phyloP scores from a whole-genome alignment of 78 protist species.

The Dictyostelium citrinum region DNA sequence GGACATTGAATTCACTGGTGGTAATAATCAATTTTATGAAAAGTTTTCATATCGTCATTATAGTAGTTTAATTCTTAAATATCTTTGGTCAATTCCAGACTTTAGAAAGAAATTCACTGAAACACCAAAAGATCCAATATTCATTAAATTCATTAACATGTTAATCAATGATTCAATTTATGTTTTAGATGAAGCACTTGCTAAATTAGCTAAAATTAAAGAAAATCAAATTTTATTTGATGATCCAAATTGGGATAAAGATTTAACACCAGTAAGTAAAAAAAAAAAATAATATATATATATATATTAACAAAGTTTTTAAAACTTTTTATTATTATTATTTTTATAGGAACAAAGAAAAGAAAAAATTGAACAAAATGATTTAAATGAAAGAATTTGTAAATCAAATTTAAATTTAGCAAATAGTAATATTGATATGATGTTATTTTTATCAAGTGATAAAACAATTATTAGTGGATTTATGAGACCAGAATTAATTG shows the following conservation, averaged over 20 bases:
- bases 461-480: conserved; percentile 15
- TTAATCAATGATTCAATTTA: conserved; percentile 74
- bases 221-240: conserved; percentile 1
- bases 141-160: conserved; percentile 74
- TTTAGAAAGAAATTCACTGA: conserved; percentile 28
- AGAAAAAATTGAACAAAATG: conserved; percentile 52
- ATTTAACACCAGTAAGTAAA: conserved; percentile 5
- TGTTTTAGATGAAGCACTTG: conserved; percentile 75
- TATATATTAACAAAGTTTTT: too few relatives aligned
- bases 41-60: conserved; percentile 70
- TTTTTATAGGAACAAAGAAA: conserved; percentile 9
- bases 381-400: conserved; percentile 45
- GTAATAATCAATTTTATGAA: conserved; percentile 73
- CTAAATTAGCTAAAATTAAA: conserved; percentile 54
- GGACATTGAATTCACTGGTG: conserved; percentile 80
- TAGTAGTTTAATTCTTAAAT: conserved; percentile 31
- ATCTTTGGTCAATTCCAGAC: conserved; percentile 64
- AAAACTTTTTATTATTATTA: background rate
- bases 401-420: conserved; percentile 24
- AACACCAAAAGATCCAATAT: conserved; percentile 12
- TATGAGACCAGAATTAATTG: conserved; percentile 69
- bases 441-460: conserved; percentile 39
- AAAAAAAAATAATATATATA: background rate
- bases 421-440: conserved; percentile 50
- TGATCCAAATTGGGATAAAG: conserved; percentile 30